Evolutionary conservation across 257 asterid species (phyloP).

Genomic region (Petrea volubilis): DNA sequence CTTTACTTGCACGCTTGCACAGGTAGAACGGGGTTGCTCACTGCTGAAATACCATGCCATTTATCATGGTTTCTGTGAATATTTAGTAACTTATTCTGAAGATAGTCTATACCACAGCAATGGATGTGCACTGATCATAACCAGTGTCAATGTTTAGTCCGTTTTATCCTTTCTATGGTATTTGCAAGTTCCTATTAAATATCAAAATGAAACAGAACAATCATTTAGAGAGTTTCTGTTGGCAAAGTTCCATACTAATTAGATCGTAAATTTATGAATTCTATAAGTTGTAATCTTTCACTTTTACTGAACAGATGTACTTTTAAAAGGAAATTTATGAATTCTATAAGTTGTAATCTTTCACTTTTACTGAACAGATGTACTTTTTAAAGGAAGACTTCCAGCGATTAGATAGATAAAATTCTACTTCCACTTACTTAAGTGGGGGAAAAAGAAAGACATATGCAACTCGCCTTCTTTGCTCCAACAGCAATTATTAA

Average conservation of each 20-base stretch:
- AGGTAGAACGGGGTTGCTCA: neutral
- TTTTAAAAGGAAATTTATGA: neutral
- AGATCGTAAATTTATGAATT: neutral
- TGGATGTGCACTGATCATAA: neutral
- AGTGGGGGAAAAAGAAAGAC: neutral
- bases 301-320: neutral
- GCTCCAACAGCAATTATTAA: neutral
- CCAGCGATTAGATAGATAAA: neutral
- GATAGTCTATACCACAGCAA: neutral
- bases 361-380: neutral
- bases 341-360: neutral
- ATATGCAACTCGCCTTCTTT: neutral
- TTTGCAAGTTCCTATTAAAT: neutral
- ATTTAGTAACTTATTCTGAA: neutral
- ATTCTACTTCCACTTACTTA: neutral
- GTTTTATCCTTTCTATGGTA: neutral
- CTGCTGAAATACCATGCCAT: neutral
- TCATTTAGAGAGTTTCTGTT: neutral
- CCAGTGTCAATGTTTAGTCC: neutral
- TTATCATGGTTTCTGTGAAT: neutral
- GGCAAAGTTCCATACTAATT: neutral
- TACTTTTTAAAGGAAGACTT: neutral
- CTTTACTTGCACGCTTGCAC: neutral
- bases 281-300: neutral
- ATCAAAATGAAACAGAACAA: neutral